These are phyloP conservation scores for Ceratocystis eucalypticola DNA, from an alignment of 2,329 filamentous ascomycete species.

Conservation along the genomic window DNA sequence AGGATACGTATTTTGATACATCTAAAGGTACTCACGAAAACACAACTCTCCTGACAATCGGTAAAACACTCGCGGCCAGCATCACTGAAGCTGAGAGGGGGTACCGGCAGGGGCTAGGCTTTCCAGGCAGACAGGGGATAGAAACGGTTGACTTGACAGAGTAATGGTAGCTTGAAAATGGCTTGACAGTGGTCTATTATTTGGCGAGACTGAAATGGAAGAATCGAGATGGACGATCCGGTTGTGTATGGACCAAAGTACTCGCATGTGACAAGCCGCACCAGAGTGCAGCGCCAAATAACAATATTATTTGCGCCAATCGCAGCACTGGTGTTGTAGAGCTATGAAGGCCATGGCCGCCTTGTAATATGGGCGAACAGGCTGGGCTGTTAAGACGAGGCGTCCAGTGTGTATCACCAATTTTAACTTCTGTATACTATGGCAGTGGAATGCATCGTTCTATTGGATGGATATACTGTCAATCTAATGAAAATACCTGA, in stretches of 20 bases:
- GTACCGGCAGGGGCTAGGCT: background rate
- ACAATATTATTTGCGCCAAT: background rate
- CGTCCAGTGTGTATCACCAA: background rate
- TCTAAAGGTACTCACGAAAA: background rate
- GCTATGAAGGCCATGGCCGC: background rate
- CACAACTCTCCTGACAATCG: background rate
- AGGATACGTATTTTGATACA: background rate
- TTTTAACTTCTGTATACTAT: background rate
- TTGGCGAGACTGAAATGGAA: too few species aligned
- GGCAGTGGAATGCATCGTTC: background rate
- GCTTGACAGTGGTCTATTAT: too few species aligned
- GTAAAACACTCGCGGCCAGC: background rate
- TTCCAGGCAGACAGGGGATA: background rate
- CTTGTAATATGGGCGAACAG: background rate
- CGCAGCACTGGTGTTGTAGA: background rate
- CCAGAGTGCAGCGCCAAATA: background rate
- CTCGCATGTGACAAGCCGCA: too few species aligned
- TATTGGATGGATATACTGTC: background rate
- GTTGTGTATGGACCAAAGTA: too few species aligned
- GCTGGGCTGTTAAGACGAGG: background rate
- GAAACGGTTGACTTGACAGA: background rate
- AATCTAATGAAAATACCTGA: background rate
- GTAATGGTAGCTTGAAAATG: background rate
- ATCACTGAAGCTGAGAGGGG: background rate
- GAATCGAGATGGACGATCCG: too few species aligned